Percentiles rank a stretch among this genome's conserved stretches.
Conservation (phyloP, 495 filamentous ascomycete species). For the Sphaerosporella brunnea region DNA sequence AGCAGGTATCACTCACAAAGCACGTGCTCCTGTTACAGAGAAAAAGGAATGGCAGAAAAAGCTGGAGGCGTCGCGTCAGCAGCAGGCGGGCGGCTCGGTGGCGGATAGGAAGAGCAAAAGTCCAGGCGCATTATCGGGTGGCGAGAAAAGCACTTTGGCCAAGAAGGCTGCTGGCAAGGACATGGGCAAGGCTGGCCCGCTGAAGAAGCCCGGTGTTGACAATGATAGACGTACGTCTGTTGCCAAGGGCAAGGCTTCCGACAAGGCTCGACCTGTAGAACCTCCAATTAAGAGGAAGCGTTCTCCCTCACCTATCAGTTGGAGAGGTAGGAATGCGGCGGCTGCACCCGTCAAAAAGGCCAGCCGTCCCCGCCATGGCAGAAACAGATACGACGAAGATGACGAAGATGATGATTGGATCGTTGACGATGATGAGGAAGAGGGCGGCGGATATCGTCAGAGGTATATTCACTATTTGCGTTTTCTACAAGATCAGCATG, state of each 20-base stretch:
- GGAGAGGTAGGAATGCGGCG: conserved; percentile 17
- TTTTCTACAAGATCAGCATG: neutral
- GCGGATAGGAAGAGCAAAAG: conserved; percentile 23
- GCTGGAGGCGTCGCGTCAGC: conserved; percentile 19
- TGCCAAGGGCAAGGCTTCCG: conserved; percentile 11
- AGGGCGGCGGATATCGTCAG: conserved; percentile 1
- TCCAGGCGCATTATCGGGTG: conserved; percentile 16
- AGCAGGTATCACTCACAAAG: conserved; percentile 23
- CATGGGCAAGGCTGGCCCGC: conserved; percentile 7
- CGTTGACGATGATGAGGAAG: conserved; percentile 33
- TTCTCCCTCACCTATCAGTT: conserved; percentile 7
- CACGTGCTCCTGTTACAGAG: conserved; percentile 17
- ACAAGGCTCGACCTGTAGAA: conserved; percentile 3
- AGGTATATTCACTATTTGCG: neutral
- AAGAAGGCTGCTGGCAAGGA: conserved; percentile 12
- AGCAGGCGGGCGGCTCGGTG: conserved; percentile 9
- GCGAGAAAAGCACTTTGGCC: conserved; percentile 15
- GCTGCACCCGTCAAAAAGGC: conserved; percentile 16
- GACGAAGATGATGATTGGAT: conserved; percentile 42
- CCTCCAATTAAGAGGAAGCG: conserved; percentile 4
- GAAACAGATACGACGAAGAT: conserved; percentile 29
- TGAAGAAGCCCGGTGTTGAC: conserved; percentile 16
- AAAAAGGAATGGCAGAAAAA: conserved; percentile 25
- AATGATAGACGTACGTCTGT: conserved; percentile 3
- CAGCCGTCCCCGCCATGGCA: conserved; percentile 24